Base-by-base conservation (phyloP, 495 filamentous ascomycete genomes). In the Usnea hakonensis region DNA sequence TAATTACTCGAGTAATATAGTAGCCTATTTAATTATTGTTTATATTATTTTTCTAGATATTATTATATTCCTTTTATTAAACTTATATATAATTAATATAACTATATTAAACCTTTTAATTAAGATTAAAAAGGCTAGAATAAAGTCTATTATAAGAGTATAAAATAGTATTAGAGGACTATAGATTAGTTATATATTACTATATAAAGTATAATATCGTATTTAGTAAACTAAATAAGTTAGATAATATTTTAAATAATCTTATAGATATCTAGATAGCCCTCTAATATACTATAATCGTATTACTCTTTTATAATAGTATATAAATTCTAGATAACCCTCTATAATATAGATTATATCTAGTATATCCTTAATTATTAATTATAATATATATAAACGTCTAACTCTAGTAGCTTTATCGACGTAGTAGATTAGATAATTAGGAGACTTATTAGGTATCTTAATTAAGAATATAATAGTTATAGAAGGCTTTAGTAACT, bases 241-340 rank as follows among this genome's bases (percentile, higher is more conserved):
- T n/a, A n/a, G n/a, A 55, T 53, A 35, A 10, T 54, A 61, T 53
- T n/a, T 9, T n/a, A 61, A 54, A 61, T 61, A 61, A n/a, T 33
- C 48, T 33, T 35, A 8, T 16, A 40, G 36, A 3, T 26, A 40
- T 35, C 28, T 16, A 26, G 52, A 16, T 11, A 53, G 28, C n/a
- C 48, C 26, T 13, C 17, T 32, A 33, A 37, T 61, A 61, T 55
- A 37, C 17, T 37, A 37, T 35, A 35, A 61, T 6, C 13, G 6
- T 2, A 7, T 55, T 21, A 53, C 38, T 7, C 16, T 36, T 43
- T 62, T 19, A 16, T 43, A 43, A n/a, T 23, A 55, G 14, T 17
- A 4, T 46, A 30, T n/a, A 19, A 63, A 56, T 3, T 8, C 35
- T 48, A 26, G 23, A 48, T 57, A 63, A 7, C 13, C 36, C 19